Evolutionary conservation across 75 land plant species (phyloP), one percentile per base, ranked within the genome.

Genomic region (Cryptomeria japonica): DNA sequence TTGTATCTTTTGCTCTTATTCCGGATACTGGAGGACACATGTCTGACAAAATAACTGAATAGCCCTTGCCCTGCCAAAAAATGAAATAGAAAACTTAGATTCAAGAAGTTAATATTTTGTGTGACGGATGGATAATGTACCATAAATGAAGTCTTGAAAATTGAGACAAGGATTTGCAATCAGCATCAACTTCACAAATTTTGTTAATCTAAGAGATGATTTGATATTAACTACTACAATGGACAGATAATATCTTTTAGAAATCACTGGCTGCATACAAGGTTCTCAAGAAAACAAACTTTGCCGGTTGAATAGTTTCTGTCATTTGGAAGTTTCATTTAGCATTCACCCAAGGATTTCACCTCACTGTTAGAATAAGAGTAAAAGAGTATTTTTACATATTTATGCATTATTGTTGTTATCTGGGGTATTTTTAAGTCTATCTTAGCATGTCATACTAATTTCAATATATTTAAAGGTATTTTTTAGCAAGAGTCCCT

Each of bases 21-120:
- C 99, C 99, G 32, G 99, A 95, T 36, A 97, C 95, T 18, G 88
- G 39, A 42, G 98, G 99, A 87, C 99, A 97, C 99, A 97, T 96
- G 80, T 97, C 99, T 44, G 99, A 97, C 38, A 97, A 89, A 87
- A 97, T 90, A 13, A 97, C 97, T 38, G 96, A 95, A 80, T 94
- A 97, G 13, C 98, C 98, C 64, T 87, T 93, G 34, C 90, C 92
- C 99, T 96, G 94, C 89, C 87, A 47, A 32, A 77, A 5, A 46
- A 25, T 47, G 32, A 34, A 85, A 53, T 47, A 32, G n/a, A 38
- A 46, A 34, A 36, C 56, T n/a, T 11, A 64, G 70, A 64, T 25
- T 64, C 2, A 7, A 64, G 28, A 28, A 22, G 70, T 41, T 39
- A 39, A 79, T 22, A 22, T 22, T 38, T 79, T 79, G 39, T 39